phyloP scores from a whole-genome alignment of 345 rosid genomes.

The Euphorbia peplus region DNA sequence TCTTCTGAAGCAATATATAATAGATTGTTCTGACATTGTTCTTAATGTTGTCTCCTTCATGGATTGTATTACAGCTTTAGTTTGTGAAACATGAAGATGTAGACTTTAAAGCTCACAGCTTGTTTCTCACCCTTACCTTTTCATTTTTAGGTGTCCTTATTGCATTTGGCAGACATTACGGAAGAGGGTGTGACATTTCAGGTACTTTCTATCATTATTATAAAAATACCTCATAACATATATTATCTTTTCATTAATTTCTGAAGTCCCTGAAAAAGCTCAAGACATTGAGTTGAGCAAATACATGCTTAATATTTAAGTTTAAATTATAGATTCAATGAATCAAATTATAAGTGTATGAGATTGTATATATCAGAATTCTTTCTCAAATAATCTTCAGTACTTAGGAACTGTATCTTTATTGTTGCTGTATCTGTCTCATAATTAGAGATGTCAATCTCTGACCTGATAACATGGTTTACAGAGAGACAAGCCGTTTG shows the following conservation, averaged over 20 bases:
- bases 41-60: not conserved
- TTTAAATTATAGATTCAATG: not conserved
- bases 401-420: not conserved
- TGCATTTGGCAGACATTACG: slow-evolving; percentile 78
- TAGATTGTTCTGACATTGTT: not conserved
- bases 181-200: slow-evolving; percentile 82
- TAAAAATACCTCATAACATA: not conserved
- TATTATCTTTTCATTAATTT: too few species aligned
- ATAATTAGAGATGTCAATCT: too few species aligned
- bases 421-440: not conserved
- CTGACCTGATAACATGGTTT: too few species aligned
- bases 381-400: not conserved
- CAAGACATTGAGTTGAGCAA: too few species aligned
- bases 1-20: not conserved
- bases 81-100: not conserved
- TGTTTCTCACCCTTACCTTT: not conserved
- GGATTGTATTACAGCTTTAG: not conserved
- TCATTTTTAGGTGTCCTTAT: slow-evolving; percentile 58
- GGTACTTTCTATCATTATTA: slow-evolving; percentile 27
- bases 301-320: not conserved
- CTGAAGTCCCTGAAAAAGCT: too few species aligned
- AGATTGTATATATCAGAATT: not conserved
- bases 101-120: not conserved
- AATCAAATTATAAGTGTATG: not conserved
- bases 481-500: too few species aligned